Base-by-base conservation (phyloP, 2,329 filamentous ascomycete species). In the Blastomyces gilchristii region DNA sequence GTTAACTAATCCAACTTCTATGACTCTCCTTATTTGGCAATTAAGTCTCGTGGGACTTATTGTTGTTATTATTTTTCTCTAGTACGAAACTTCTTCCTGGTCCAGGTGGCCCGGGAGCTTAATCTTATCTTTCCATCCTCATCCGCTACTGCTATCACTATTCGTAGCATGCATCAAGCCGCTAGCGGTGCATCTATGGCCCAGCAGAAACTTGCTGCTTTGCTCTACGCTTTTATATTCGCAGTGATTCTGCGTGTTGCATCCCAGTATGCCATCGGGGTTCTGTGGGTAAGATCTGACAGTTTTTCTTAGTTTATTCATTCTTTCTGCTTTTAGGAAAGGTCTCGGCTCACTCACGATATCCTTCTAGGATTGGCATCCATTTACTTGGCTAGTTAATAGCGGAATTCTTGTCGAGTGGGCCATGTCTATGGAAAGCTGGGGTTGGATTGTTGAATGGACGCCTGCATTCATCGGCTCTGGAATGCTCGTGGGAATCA, bases 61-160 rank as follows among this genome's bases (percentile, higher is more conserved):
- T 12, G 5, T 43, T 16, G 7, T 43, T 34, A 8, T 34, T 34
- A 34, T 67, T 62, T 1, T 11, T 31, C 41, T 49, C 31, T 60
- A 76, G 72, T 86, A 25, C 83, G 85, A 63, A 86, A 86, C 70
- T 87, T 88, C 76, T 88, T 87, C 76, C 82, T 88, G 72, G 82
- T 87, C 71, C 63, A 64, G 47, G 63, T 64, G 43, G 63, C 63
- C 3, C 61, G 47, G 47, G 83, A 86, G 72, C 74, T 86, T 41
- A 80, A 79, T 63, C 77, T 86, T 54, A 78, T 86, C 63, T 86
- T 86, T 73, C 84, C 84, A 1, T 82, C 83, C 0, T 75, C 83
- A 0, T 83, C 83, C 34, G 84, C 84, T 1, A 85, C 83, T 0
- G 84, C 83, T 34, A 79, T 85, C 74, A 83, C 83, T 1, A 86